Base-by-base conservation (phyloP, 2,329 filamentous ascomycete species). In the Aurifilum marmelostoma region DNA sequence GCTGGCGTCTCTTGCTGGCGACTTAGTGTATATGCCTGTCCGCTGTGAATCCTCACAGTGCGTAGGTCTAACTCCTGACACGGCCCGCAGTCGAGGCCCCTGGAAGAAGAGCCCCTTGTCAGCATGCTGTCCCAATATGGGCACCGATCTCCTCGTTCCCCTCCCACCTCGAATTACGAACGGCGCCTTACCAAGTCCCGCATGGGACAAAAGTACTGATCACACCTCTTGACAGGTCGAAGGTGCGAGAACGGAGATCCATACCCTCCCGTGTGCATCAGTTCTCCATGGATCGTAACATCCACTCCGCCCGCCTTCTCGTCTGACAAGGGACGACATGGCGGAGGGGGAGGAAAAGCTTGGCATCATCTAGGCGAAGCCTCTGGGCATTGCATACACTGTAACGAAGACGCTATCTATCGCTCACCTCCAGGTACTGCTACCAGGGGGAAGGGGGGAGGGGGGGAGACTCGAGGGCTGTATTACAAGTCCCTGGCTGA, bases 171-270 rank as follows among this genome's bases (percentile, higher is more conserved):
- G 18, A 21, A n/a, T 37, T 59, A 59, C 56, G 56, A 59, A 32
- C 32, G 56, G 32, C 29, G 16, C 21, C 18, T 34, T 59, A 21
- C 56, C 56, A 37, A 59, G 16, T 37, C 56, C n/a, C 18, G 32
- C 56, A 59, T 59, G 56, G 29, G 29, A 37, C 32, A 59, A 59
- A 59, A 37, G 56, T 59, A 59, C 56, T 34, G 29, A 59, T 59
- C 56, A 34, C 56, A 59, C 32, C 32, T 37, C 4, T 59, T 21
- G 21, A 32, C 56, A 59, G 56, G 14, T 32, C 29, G 29, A n/a
- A 18, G 56, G 56, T 59, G 32, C 56, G 14, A 32, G 32, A 34
- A 34, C 56, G 32, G 18, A 37, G 16, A 37, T 59, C 14, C 56
- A n/a, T 32, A 37, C 29, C 16, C 29, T n/a, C 18, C 12, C 56